Base-by-base conservation (phyloP, 139 green algal species). In the Pedinophyceae sp. region DNA sequence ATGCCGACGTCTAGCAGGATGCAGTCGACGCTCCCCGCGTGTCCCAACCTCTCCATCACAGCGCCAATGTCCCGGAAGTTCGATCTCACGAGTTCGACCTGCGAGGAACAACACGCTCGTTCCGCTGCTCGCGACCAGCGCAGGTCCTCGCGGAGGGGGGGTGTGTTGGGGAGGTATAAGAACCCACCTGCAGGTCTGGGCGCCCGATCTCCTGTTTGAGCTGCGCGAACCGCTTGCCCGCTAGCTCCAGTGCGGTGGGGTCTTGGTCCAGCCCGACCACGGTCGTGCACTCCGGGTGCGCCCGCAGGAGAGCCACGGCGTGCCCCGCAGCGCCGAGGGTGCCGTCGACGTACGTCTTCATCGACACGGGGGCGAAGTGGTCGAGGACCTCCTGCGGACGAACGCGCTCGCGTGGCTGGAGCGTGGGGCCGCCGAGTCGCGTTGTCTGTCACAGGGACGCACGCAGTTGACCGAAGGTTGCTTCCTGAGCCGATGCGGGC, bases 1-100 rank as follows among this genome's bases (percentile, higher is more conserved):
- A 95, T 71, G 7, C 89, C 89, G 15, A 96, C 59, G 63, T 97
- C 89, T 56, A 95, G 65, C 27, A 97, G 72, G 27, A 95, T 86
- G 47, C 65, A 85, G 50, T 93, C 75, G 30, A 29, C 48, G 38
- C 23, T 24, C 7, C 28, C 48, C 4, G 22, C 25, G 19, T 28
- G 26, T 23, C 54, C 30, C 25, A 79, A 30, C 49, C 60, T 43
- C 25, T 47, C 30, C 29, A 83, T 50, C 34, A 66, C 53, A 15
- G 4, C 3, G 15, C 23, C 10, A 59, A 82, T 60, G 10, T 55
- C 23, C 27, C 60, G 72, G 62, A 80, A 81, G 54, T 86, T 86
- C 24, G 70, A 67, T 0, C 56, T 54, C 27, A 80, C 22, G n/a
- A 78, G 59, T 26, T 70, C 57, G 13, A 82, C 22, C 6, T 50